Evolutionary conservation across 2,329 filamentous ascomycete species (phyloP).

Genomic region (Epichloe sibirici): DNA sequence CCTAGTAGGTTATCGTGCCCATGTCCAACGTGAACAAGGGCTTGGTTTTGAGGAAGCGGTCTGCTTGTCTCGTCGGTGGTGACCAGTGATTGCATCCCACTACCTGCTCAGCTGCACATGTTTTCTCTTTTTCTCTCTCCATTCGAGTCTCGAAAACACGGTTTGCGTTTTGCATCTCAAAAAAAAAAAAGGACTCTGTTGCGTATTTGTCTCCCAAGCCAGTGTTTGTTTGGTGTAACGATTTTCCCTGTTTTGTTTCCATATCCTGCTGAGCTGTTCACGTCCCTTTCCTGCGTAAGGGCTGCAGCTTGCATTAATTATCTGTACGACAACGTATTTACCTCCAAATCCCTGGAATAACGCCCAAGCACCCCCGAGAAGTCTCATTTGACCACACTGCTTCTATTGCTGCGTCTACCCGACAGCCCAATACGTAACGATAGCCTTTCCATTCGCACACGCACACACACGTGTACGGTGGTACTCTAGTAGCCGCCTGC

Average conservation of each 20-base stretch:
- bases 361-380: slow-evolving; percentile 9
- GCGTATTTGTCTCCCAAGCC: slow-evolving; percentile 6
- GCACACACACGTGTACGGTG: neutral
- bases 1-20: slow-evolving; percentile 1
- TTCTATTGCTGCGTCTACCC: slow-evolving; percentile 18
- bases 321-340: slow-evolving; percentile 5
- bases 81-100: slow-evolving; percentile 15
- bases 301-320: slow-evolving; percentile 5
- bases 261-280: slow-evolving; percentile 2
- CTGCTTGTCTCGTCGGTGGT: slow-evolving; percentile 10
- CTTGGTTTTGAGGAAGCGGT: slow-evolving; percentile 5
- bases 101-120: slow-evolving; percentile 15
- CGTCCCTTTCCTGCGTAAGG: neutral
- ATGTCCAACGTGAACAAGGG: slow-evolving; percentile 4
- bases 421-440: slow-evolving; percentile 19
- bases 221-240: slow-evolving; percentile 2
- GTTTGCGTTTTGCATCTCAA: slow-evolving; percentile 2
- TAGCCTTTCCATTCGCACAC: neutral
- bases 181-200: slow-evolving; percentile 7
- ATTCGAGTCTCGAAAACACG: neutral
- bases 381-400: slow-evolving; percentile 7
- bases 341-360: slow-evolving; percentile 1
- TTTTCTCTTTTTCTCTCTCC: neutral
- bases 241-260: neutral
- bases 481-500: slow-evolving; percentile 11